Conservation (phyloP, 1,284 basidiomycete species). For the Ceratobasidium sp. region DNA sequence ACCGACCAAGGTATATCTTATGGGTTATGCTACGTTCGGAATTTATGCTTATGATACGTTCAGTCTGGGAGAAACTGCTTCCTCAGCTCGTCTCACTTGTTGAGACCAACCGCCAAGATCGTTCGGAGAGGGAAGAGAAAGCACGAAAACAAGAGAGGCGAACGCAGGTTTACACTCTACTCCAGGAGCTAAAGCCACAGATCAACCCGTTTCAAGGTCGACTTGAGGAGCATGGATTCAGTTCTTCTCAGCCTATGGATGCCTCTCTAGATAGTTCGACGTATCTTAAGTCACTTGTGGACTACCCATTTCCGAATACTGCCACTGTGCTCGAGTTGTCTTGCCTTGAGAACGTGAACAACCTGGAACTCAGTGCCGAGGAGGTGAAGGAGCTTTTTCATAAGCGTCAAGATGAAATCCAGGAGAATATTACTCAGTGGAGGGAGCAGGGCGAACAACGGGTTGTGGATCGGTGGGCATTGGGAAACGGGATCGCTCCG, state of each 20-base stretch:
- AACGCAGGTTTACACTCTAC: too few species aligned
- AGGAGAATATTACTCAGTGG: not conserved
- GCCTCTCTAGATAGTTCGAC: not conserved
- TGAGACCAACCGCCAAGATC: too few species aligned
- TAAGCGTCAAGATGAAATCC: too few species aligned
- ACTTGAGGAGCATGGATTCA: not conserved
- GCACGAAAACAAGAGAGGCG: too few species aligned
- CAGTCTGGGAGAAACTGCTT: too few species aligned
- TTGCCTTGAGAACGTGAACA: not conserved
- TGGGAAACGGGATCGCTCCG: not conserved
- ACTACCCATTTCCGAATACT: not conserved
- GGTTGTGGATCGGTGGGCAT: not conserved
- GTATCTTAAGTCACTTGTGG: not conserved
- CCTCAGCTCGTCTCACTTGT: too few species aligned
- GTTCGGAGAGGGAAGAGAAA: too few species aligned
- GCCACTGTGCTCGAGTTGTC: not conserved
- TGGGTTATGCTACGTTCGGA: too few species aligned
- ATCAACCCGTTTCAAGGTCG: not conserved
- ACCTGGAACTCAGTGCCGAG: not conserved
- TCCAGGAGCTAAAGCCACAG: not conserved
- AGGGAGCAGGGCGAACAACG: slow-evolving; percentile 4
- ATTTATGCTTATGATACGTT: too few species aligned
- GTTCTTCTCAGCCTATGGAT: too few species aligned
- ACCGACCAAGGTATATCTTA: too few species aligned
- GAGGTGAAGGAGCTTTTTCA: too few species aligned